Evolutionary conservation across 768 basidiomycete species (phyloP), one percentile per base, ranked within the genome.

Genomic region (Russula compacta): DNA sequence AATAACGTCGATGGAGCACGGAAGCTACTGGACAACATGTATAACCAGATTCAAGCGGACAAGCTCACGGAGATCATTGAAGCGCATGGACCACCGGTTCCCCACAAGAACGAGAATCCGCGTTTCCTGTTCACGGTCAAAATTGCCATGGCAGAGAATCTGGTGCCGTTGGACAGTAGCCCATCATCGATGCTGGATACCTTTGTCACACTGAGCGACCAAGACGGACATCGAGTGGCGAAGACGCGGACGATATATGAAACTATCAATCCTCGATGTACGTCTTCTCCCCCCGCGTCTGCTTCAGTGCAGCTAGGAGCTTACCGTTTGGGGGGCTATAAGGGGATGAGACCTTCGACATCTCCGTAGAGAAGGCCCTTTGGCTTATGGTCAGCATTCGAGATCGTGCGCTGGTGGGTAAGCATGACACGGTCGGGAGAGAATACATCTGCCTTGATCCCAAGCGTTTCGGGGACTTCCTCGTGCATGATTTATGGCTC

Each of bases 311-410:
- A 47, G 19, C 65, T 36, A 44, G 12, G 47, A 42, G 60, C 68
- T 66, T n/a, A 59, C 54, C 60, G 0, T 49, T 21, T 29, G 12
- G 42, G 17, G 44, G 11, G 29, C 64, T 29, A 14, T 64, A 95
- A 95, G 92, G 97, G 97, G 94, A 98, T 63, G 95, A 99, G 72
- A 92, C 92, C 0, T 93, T 97, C 67, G 97, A 99, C 70, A 79
- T 98, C 11, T 92, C 94, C 0, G 89, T 98, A 14, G 89, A 93
- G 49, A 89, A 90, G 65, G 82, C 89, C n/a, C 78, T 98, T 4
- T 99, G 97, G 97, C 77, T 99, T 47, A 97, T 98, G 89, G 86
- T 93, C 53, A 95, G 93, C 63, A 82, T 98, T 39, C 85, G 93
- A 58, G 91, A 98, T 69, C 86, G 95, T 29, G 88, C 91, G 14